Evolutionary conservation across 768 basidiomycete genomes (phyloP), one percentile per base, ranked within the genome.

Genomic region (Tricholomella constricta): DNA sequence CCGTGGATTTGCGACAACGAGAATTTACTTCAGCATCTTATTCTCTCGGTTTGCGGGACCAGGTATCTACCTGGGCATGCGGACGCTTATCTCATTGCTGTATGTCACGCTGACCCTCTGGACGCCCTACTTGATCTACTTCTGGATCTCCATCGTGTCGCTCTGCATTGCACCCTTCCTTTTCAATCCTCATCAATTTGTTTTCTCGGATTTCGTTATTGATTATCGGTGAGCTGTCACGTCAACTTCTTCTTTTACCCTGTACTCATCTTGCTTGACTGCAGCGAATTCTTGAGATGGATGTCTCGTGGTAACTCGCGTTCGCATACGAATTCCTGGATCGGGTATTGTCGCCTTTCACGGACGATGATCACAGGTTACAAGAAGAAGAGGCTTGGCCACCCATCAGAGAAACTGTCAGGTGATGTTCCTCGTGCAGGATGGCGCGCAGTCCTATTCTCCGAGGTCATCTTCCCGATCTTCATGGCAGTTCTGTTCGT

Each of bases 171-270:
- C 96, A 26, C 97, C 97, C 7, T 99, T 99, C 88, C 69, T 98
- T 64, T 99, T 98, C 83, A 99, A 98, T 68, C 97, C 97, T n/a
- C 97, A 99, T 70, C 97, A 98, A 72, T 99, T 99, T 75, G 91
- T 91, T 17, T 89, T 94, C 70, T 84, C 94, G 34, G 97, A 99
- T 71, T 99, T 95, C 72, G 83, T 98, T 69, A 91, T 98, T 66
- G 97, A 99, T 72, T 94, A 94, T 64, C 79, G 89, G 89, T 88
- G 64, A 64, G 71, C 42, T 40, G 44, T 17, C 10, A 51, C 19
- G 2, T 15, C 27, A 20, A 40, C 37, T 10, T 15, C 11, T 48
- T n/a, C 37, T 34, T 32, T 51, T 26, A 34, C 22, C 19, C 22
- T 56, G 4, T 55, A 47, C 34, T 61, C n/a, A 43, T 34, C 26